Evolutionary conservation across 352 stramenopile genomes (phyloP), one percentile per base, ranked within the genome.

Genomic region (Phytophthora pinifolia): DNA sequence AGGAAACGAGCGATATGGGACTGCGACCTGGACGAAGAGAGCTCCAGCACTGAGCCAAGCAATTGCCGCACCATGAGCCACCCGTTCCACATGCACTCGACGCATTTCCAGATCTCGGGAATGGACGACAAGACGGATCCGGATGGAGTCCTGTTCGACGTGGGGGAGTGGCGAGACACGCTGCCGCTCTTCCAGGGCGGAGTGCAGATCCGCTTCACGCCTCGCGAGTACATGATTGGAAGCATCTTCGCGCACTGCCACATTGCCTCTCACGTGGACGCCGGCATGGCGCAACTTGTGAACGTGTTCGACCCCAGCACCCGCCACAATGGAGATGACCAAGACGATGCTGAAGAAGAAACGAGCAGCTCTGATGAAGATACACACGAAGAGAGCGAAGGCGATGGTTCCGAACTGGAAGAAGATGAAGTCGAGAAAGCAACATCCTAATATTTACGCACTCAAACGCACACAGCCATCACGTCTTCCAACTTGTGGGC

Each of bases 41-140:
- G n/a, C 14, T 50, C 50, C 15, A 65, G 48, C 7, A 38, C 35
- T 7, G 47, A 54, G 39, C 54, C 63, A 17, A 59, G 36, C 52
- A 55, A 69, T 47, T 90, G 79, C 60, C 80, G 81, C 39, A 75
- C 76, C 15, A 88, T 90, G 80, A 88, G 72, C 25, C 79, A 90
- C 38, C 79, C 79, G 38, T 92, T 90, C 66, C 83, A 92, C 58
- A 83, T 92, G 46, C 83, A 92, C 70, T 67, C 67, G 32, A 83
- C 76, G 34, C 83, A 90, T 56, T 89, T 92, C 42, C 79, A 88
- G 58, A 62, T 90, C 33, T 75, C 76, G 15, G 61, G 48, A 29
- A 69, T 79, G 42, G 70, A 76, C 22, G 59, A 59, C 6, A 59
- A 39, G 29, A 61, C 74, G 1, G 79, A 88, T 42, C 74, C 78